Evolutionary conservation across 306 rosid species (phyloP).

Genomic region (Acacia acuminata): DNA sequence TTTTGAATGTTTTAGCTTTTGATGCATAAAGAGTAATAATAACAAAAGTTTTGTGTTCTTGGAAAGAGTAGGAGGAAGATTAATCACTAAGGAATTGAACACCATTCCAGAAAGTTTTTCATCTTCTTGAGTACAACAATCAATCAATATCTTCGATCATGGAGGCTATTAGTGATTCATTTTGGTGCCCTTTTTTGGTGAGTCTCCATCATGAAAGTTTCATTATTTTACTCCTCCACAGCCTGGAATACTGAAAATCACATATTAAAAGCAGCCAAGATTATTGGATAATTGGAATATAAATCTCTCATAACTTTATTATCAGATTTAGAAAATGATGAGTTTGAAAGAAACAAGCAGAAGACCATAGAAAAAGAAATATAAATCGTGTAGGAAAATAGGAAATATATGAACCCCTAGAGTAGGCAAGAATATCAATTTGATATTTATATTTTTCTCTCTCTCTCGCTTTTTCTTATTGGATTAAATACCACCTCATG

Average conservation of each 20-base stretch:
- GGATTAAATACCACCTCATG: no score
- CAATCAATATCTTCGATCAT: conserved; percentile 20
- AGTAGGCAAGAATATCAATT: no score
- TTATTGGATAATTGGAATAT: no score
- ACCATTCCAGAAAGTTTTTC: conserved; percentile 20
- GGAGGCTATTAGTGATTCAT: neutral
- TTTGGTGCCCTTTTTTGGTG: neutral
- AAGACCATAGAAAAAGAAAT: neutral
- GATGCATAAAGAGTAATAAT: conserved; percentile 17
- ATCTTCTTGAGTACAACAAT: neutral
- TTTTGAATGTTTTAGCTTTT: conserved; percentile 52
- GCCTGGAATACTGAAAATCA: neutral
- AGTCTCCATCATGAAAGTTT: neutral
- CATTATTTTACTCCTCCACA: neutral
- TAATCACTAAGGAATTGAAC: conserved; percentile 44
- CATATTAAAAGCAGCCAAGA: neutral
- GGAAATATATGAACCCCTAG: no score
- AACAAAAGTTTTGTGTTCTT: neutral
- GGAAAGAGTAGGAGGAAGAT: conserved; percentile 37
- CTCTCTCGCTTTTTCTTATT: no score
- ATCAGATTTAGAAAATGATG: neutral
- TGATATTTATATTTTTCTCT: no score
- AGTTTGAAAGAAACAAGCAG: neutral
- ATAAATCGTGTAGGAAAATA: neutral
- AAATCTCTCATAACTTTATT: neutral